Base-by-base conservation (phyloP, 768 basidiomycete genomes). In the Galerina marginata region DNA sequence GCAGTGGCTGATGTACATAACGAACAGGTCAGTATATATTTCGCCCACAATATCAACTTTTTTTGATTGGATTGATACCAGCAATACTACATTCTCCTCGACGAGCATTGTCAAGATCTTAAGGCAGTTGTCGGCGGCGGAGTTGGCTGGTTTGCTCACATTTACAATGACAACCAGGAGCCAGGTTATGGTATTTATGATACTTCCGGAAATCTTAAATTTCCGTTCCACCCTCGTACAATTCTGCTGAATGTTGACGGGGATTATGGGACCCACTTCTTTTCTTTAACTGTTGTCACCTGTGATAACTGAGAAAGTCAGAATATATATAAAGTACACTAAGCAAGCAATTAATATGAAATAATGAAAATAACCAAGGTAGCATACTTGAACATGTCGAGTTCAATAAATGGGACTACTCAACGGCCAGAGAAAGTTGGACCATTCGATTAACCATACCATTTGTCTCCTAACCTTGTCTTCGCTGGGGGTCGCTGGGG, bases 91-190 rank as follows among this genome's bases (percentile, higher is more conserved):
- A 72, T 73, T 14, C 71, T 92, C 10, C 81, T 92, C 12, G 89
- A 93, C 62, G 68, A 76, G 1, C 81, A 89, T 56, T 92, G 91
- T 66, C 64, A 75, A n/a, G 78, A 85, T 65, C 77, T 92, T 66
- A 92, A 92, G 73, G 67, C 62, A 0, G 83, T 83, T 16, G 69
- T 74, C 11, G 83, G 82, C 1, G 89, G 91, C n/a, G 90, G 90
- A 25, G 75, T 92, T 38, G 89, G 90, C 10, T 93, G 91, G 91
- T 93, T 93, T 65, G 89, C 88, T 23, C 91, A 92, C 69, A 86
- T 92, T 55, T 92, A 91, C 67, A 85, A 85, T 2, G 91, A 91
- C 67, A 62, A 73, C 59, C 81, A 85, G 66, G 81, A 83, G 66
- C 85, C 87, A 14, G 90, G 90, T 9, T 92, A 92, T 65, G 91